phyloP scores from a whole-genome alignment of 371 early-diverging fungal genomes.

The Mortierella sp. region DNA sequence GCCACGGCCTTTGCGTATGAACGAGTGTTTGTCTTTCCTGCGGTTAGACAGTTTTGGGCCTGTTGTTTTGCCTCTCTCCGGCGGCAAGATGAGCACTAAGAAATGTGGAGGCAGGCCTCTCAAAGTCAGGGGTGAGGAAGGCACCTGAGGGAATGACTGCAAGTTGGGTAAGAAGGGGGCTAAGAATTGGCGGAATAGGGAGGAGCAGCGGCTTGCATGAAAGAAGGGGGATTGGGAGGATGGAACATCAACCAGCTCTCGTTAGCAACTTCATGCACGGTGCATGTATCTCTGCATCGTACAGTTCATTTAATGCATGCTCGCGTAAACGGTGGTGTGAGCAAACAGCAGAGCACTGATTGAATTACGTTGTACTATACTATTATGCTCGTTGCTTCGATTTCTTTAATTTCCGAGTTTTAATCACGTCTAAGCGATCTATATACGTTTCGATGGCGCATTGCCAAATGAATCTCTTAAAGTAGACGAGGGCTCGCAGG shows the following conservation, averaged over 20 bases:
- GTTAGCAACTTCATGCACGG: neutral
- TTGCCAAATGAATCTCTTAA: too few relatives aligned
- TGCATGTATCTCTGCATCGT: neutral
- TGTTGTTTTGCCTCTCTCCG: neutral
- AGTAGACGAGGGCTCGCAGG: too few relatives aligned
- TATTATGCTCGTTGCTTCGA: too few relatives aligned
- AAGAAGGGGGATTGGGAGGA: conserved; percentile 3
- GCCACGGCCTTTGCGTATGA: neutral
- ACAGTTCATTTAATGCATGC: too few relatives aligned
- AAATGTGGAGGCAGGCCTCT: neutral
- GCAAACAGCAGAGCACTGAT: too few relatives aligned
- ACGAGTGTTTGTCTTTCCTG: neutral
- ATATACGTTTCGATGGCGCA: too few relatives aligned
- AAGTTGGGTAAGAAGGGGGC: too few relatives aligned
- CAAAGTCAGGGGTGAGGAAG: neutral
- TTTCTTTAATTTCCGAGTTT: too few relatives aligned
- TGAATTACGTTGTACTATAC: too few relatives aligned
- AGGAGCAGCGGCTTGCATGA: neutral
- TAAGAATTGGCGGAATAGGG: conserved; percentile 1
- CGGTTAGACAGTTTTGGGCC: too few relatives aligned
- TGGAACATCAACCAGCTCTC: conserved; percentile 16
- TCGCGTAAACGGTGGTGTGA: too few relatives aligned
- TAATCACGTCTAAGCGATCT: too few relatives aligned
- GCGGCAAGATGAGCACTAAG: neutral
- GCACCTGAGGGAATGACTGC: neutral